A percentile compares a stretch with the other conserved stretches of the same genome.
Conservation (phyloP, 2,329 filamentous ascomycete genomes). For the Aspergillus sp. region DNA sequence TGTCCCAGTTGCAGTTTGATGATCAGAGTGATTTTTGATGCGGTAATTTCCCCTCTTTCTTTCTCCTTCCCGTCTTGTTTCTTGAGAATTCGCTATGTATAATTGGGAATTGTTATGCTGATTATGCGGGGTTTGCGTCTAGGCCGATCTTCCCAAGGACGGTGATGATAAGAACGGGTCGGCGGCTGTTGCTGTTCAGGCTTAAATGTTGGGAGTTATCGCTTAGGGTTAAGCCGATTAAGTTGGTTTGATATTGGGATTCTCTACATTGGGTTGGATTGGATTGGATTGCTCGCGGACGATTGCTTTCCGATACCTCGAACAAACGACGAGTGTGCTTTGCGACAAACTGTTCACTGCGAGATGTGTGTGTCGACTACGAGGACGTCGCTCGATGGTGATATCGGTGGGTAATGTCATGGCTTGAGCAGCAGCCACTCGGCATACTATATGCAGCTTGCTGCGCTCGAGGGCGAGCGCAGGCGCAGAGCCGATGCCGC, state of each 20-base stretch:
- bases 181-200: conserved; percentile 42
- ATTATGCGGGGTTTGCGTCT: conserved; percentile 1
- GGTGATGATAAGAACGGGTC: conserved; percentile 37
- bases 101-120: not conserved
- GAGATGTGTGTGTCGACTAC: not conserved
- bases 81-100: not conserved
- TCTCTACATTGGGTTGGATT: not conserved
- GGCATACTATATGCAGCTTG: not conserved
- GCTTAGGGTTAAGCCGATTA: too few species aligned
- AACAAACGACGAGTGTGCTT: not conserved
- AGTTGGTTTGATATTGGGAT: not conserved
- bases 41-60: conserved; percentile 55
- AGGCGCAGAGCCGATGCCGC: not conserved
- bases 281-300: not conserved
- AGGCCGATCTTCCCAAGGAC: conserved; percentile 57
- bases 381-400: not conserved
- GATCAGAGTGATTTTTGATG: conserved; percentile 92
- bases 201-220: conserved; percentile 29
- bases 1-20: conserved; percentile 97
- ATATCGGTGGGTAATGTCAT: not conserved
- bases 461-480: not conserved
- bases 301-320: not conserved
- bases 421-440: not conserved
- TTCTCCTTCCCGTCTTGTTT: not conserved
- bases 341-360: not conserved